Evolutionary conservation across 108 stramenopile genomes (phyloP), one percentile per base, ranked within the genome.

Genomic region (Chaetoceros muelleri): DNA sequence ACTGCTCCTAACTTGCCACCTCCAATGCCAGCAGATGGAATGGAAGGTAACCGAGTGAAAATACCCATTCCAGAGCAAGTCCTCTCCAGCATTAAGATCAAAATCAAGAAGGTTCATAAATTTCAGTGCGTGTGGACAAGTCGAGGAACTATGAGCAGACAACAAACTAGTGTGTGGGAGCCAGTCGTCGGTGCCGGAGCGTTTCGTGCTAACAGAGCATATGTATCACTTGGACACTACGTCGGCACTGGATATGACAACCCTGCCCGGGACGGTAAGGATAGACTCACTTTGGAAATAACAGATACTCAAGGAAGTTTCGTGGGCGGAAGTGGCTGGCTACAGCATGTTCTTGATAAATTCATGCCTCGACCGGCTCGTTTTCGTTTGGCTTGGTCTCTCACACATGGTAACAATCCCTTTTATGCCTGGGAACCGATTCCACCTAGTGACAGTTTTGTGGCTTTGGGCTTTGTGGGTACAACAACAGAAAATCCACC

Each of bases 351-450:
- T 18, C 52, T 95, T 46, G 90, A 92, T 55, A 62, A 81, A 21
- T 93, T 84, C 63, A 81, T 95, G 68, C 97, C 97, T 0, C 82
- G 91, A 50, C 96, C 97, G 44, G 90, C 90, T 27, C 81, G 93
- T 17, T 98, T 89, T 74, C 80, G 94, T 13, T 78, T 95, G 44
- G 95, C 95, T 22, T 98, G 97, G 97, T 90, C 91, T 60, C 67
- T 89, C 13, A 90, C 91, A 24, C 84, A 86, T 53, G 94, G 95
- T 25, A 82, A 81, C 52, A 94, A 94, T 44, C 90, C 84, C 20
- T 88, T 98, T 53, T 96, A 91, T 65, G 88, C 87, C 2, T 98
- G 97, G 97, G 90, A 95, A 60, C 92, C 97, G 2, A 84, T 96
- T 1, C 95, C 97, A 26, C 97, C 97, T 1, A 87, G 91, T 49